phyloP scores from a whole-genome alignment of 306 rosid genomes.

The Acmispon strigosus region DNA sequence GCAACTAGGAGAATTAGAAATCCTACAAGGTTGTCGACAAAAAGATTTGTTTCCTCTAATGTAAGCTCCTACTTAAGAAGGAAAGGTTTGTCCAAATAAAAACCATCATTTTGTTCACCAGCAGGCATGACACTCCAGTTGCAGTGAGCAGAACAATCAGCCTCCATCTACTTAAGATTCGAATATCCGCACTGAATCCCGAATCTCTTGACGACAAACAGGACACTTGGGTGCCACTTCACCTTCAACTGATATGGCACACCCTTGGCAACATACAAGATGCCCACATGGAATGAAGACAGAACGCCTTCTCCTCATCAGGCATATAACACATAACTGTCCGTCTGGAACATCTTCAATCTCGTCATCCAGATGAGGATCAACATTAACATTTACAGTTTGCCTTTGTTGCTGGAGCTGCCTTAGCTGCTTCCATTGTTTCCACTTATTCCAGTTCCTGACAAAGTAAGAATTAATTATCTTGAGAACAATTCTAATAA shows the following conservation, averaged over 20 bases:
- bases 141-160: neutral
- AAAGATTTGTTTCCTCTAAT: neutral
- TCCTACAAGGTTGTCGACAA: neutral
- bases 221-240: conserved; percentile 80
- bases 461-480: conserved; percentile 7
- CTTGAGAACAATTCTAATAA: conserved; percentile 7
- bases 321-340: conserved; percentile 73
- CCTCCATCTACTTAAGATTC: conserved; percentile 39
- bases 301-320: conserved; percentile 79
- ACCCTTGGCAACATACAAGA: conserved; percentile 75
- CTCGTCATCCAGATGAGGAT: conserved; percentile 47
- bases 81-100: neutral
- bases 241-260: conserved; percentile 61
- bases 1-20: neutral
- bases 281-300: conserved; percentile 90
- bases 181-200: conserved; percentile 53
- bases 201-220: conserved; percentile 79
- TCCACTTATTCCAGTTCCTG: conserved; percentile 93
- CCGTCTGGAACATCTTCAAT: conserved; percentile 61
- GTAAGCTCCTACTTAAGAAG: neutral
- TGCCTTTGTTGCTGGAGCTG: conserved; percentile 38
- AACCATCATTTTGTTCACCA: neutral
- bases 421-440: conserved; percentile 57
- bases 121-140: neutral
- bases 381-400: conserved; percentile 19